Conservation (phyloP, 192 early-diverging fungal species). For the Podila epigama region DNA sequence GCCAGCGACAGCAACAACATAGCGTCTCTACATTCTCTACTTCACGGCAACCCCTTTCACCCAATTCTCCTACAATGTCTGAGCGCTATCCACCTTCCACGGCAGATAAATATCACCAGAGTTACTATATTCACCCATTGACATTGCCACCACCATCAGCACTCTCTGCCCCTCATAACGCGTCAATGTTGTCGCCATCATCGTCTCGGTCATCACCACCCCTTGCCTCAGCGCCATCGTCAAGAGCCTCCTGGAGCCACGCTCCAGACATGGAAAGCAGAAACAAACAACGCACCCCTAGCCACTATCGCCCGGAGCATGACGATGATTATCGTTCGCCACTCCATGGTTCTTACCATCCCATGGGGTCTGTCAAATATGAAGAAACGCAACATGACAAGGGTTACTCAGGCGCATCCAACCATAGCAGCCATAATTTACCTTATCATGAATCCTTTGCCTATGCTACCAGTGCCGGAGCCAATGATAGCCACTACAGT, state of each 20-base stretch:
- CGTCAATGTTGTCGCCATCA: not conserved
- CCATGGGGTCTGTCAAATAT: not conserved
- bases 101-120: too few species aligned
- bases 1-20: too few species aligned
- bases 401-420: too few species aligned
- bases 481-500: not conserved
- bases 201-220: conserved; percentile 5
- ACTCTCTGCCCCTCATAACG: too few species aligned
- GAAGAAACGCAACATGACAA: too few species aligned
- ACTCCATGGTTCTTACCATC: conserved; percentile 14
- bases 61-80: too few species aligned
- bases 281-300: not conserved
- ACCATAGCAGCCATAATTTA: not conserved
- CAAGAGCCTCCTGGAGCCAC: conserved; percentile 6
- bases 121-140: conserved; percentile 4
- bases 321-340: conserved; percentile 33
- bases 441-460: not conserved
- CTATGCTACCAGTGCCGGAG: not conserved
- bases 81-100: too few species aligned
- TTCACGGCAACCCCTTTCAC: too few species aligned
- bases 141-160: conserved; percentile 5
- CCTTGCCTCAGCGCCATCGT: not conserved
- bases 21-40: too few species aligned
- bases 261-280: conserved; percentile 10
- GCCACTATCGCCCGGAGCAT: not conserved